Conservation (phyloP, 352 stramenopile species). For the Phytophthora lateralis region DNA sequence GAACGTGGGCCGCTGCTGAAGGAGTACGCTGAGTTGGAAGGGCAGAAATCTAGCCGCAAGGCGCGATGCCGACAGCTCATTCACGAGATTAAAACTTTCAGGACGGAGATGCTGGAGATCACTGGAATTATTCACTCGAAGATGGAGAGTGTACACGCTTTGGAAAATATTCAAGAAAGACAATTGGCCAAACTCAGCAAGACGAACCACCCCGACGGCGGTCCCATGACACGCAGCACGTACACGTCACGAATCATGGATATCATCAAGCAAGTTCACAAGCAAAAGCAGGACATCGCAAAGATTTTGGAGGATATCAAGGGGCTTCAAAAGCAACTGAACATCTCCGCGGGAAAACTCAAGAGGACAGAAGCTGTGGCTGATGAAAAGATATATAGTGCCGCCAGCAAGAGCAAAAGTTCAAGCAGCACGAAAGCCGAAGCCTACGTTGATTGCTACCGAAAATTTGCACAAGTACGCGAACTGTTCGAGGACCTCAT, state of each 20-base stretch:
- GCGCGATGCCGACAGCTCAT: constrained; percentile 61
- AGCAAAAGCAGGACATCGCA: constrained; percentile 87
- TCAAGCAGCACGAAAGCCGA: constrained; percentile 29
- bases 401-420: constrained; percentile 47
- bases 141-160: constrained; percentile 51
- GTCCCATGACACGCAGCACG: constrained; percentile 62
- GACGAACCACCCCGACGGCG: constrained; percentile 21
- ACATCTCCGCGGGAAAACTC: constrained; percentile 75
- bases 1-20: constrained; percentile 51
- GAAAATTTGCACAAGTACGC: constrained; percentile 80
- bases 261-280: constrained; percentile 91
- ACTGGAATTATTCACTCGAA: constrained; percentile 69
- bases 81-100: constrained; percentile 69
- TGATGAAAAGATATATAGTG: constrained; percentile 85
- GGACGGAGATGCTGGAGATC: constrained; percentile 71
- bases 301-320: constrained; percentile 86
- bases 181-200: constrained; percentile 27
- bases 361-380: constrained; percentile 83
- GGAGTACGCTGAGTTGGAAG: constrained; percentile 49
- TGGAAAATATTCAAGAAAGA: constrained; percentile 65
- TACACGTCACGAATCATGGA: constrained; percentile 92
- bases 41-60: constrained; percentile 59
- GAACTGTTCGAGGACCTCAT: constrained; percentile 89
- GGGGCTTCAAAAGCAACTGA: constrained; percentile 79
- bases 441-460: constrained; percentile 83